Evolutionary conservation across 1,284 basidiomycete genomes (phyloP), one percentile per base, ranked within the genome.

Genomic region (Xanthoconium separans): DNA sequence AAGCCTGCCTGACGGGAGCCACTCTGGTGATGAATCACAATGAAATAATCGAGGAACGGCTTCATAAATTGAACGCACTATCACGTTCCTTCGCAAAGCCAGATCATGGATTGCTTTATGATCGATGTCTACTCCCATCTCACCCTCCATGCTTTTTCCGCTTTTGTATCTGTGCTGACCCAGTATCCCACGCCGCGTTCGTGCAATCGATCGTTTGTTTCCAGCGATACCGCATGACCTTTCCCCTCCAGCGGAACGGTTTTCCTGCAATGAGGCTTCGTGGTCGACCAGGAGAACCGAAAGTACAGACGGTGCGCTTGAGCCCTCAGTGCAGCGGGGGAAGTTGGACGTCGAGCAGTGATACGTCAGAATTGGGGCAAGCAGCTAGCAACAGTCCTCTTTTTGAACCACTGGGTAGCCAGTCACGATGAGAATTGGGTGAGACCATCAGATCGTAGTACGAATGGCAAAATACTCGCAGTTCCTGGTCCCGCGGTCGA

Each of bases 41-140:
- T 13, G 16, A 13, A 20, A 8, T 40, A 20, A 30, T 13, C 16
- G 6, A 33, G 24, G 5, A 18, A 30, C 3, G 18, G 7, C 27
- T 44, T 20, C 4, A 31, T 20, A 24, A 34, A 10, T 22, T 27
- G 43, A 45, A 44, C 58, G 31, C 44, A 65, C 65, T 47, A 53
- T 53, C 61, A 59, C n/a, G 57, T 44, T 18, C 64, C 64, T 50
- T 67, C 54, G 27, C 58, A 65, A n/a, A 47, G 29, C 18, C 44
- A 54, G 15, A 55, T 30, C 34, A 27, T 52, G 39, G 4, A 63
- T 63, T 18, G 57, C 58, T 29, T 53, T 42, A 0, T 57, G 63
- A 34, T 53, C 49, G 5, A 57, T 2, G 30, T 50, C 51, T 15
- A 57, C 29, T 24, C 55, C 62, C 16, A 43, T 55, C 40, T 65